A percentile compares a stretch with the other conserved stretches of the same genome.
These are phyloP conservation scores for Passalora sequoiae DNA, from an alignment of 2,329 filamentous ascomycete genomes.

Conservation along the genomic window DNA sequence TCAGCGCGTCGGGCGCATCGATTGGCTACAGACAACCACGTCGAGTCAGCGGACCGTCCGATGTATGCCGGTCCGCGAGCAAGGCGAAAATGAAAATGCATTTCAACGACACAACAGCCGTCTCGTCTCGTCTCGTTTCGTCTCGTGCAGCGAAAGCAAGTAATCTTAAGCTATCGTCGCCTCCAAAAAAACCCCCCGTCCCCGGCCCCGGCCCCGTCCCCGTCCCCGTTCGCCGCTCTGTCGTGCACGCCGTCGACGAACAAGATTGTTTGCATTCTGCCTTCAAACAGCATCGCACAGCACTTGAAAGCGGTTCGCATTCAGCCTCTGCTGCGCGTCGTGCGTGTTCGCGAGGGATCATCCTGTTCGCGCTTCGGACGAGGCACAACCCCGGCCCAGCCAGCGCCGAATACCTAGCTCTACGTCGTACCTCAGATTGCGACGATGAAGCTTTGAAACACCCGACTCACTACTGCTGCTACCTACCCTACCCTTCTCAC, in stretches of 20 bases:
- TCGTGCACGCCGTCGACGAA: background rate
- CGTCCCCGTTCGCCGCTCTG: conserved; percentile 3
- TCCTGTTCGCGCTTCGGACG: background rate
- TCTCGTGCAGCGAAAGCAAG: conserved; percentile 2
- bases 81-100: conserved; percentile 1
- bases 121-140: background rate
- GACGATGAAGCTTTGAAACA: conserved; percentile 11
- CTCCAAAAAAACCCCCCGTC: too few species aligned
- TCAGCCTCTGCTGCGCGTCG: conserved; percentile 1
- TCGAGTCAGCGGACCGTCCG: background rate
- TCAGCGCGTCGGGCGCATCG: background rate
- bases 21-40: conserved; percentile 6
- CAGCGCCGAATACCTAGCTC: conserved; percentile 2
- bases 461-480: background rate
- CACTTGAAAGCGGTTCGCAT: background rate
- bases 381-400: background rate
- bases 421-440: conserved; percentile 17
- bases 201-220: too few species aligned
- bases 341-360: background rate
- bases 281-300: background rate
- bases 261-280: conserved; percentile 7
- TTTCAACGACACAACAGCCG: conserved; percentile 4
- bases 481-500: background rate
- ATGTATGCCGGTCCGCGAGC: conserved; percentile 2
- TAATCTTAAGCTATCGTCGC: too few species aligned